phyloP scores from a whole-genome alignment of 202 grass and related monocot species.

The Musa balbisiana region DNA sequence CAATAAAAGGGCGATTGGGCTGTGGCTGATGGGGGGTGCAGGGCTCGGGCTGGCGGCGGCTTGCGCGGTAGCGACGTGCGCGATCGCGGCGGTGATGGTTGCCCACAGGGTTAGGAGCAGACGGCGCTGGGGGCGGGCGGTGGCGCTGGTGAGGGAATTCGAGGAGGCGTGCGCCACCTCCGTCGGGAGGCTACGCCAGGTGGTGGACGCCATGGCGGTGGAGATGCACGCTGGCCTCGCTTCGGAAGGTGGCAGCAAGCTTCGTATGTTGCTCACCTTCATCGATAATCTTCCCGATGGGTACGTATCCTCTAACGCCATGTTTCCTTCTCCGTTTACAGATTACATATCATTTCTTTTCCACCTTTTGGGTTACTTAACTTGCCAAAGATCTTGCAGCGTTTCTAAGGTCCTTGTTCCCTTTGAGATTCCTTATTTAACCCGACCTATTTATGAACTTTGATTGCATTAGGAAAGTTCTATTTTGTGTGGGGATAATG shows the following conservation, averaged over 20 bases:
- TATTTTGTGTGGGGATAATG: too few species aligned
- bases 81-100: constrained; percentile 74
- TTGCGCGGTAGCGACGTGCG: constrained; percentile 60
- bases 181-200: constrained; percentile 55
- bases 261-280: constrained; percentile 93
- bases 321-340: background rate
- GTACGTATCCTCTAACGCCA: constrained; percentile 26
- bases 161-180: constrained; percentile 62
- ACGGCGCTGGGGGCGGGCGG: constrained; percentile 55
- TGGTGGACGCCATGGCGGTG: constrained; percentile 87
- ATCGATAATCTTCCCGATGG: constrained; percentile 73
- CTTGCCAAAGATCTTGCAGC: too few species aligned
- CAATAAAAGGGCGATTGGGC: too few species aligned
- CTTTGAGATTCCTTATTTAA: too few species aligned
- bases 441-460: too few species aligned
- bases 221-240: constrained; percentile 93
- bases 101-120: constrained; percentile 41
- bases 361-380: too few species aligned
- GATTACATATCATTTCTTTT: too few species aligned
- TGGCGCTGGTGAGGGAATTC: constrained; percentile 65
- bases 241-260: constrained; percentile 93
- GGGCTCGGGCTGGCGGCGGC: constrained; percentile 68
- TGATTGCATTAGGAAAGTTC: too few species aligned
- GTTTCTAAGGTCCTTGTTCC: too few species aligned
- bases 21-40: constrained; percentile 39